Evolutionary conservation across 2,329 filamentous ascomycete genomes (phyloP).

Genomic region (Blumeriella jaapii): DNA sequence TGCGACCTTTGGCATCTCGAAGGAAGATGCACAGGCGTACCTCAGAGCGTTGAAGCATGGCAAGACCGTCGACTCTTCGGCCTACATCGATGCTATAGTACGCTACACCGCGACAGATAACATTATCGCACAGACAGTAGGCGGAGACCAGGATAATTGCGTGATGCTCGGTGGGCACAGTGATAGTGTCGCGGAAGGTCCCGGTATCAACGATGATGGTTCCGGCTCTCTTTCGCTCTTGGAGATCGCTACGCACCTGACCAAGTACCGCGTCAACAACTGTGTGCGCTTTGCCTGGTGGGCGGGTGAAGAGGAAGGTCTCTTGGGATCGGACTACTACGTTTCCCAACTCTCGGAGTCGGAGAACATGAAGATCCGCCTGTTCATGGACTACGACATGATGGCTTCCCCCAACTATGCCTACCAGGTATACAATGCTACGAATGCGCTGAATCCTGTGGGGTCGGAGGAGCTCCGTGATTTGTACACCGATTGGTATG

Average conservation of each 20-base stretch:
- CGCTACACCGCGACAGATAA: slow-evolving; percentile 33
- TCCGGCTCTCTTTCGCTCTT: slow-evolving; percentile 38
- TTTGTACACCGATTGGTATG: slow-evolving; percentile 58
- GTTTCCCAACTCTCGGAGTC: slow-evolving; percentile 40
- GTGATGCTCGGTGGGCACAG: slow-evolving; percentile 56
- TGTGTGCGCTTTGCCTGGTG: slow-evolving; percentile 59
- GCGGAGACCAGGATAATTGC: slow-evolving; percentile 49
- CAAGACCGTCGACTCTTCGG: slow-evolving; percentile 39
- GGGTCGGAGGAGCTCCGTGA: slow-evolving; percentile 60
- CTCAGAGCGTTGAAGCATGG: slow-evolving; percentile 42
- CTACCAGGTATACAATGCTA: slow-evolving; percentile 61
- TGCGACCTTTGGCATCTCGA: slow-evolving; percentile 56
- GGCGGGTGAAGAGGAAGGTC: slow-evolving; percentile 55
- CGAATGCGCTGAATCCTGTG: slow-evolving; percentile 55
- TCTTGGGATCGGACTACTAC: slow-evolving; percentile 53
- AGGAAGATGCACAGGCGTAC: slow-evolving; percentile 45
- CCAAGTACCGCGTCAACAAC: slow-evolving; percentile 48
- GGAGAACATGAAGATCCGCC: slow-evolving; percentile 51
- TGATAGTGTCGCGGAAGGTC: slow-evolving; percentile 50
- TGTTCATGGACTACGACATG: slow-evolving; percentile 65
- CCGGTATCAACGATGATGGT: slow-evolving; percentile 34
- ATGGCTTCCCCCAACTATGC: slow-evolving; percentile 54
- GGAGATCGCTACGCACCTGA: slow-evolving; percentile 49
- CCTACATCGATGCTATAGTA: slow-evolving; percentile 48
- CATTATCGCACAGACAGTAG: slow-evolving; percentile 49